Evolutionary conservation across 225 moss, liverwort and hornwort genomes (phyloP).

Genomic region (Neckera pumila): DNA sequence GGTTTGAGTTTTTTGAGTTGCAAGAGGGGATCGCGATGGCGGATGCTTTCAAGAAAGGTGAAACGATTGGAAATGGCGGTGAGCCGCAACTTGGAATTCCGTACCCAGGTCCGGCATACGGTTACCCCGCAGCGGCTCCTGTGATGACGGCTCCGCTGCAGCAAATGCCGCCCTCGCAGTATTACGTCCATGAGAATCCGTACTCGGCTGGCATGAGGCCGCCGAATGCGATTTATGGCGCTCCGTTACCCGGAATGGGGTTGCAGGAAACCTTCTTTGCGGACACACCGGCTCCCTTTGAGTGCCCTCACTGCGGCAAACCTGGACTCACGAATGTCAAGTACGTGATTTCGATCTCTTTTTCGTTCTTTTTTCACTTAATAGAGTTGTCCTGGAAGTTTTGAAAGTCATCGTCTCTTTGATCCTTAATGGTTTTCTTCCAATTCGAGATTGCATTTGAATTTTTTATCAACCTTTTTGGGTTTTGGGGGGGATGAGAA

Average conservation of each 20-base stretch:
- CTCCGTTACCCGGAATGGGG: conserved; percentile 48
- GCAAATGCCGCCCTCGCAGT: conserved; percentile 38
- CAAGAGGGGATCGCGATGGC: neutral
- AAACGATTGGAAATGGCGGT: neutral
- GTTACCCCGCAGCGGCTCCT: conserved; percentile 23
- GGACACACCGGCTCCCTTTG: conserved; percentile 80
- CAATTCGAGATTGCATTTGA: neutral
- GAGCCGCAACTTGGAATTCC: conserved; percentile 19
- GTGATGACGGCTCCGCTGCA: conserved; percentile 46
- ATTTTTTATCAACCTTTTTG: neutral
- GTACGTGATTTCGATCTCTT: conserved; percentile 17
- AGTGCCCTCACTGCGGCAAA: conserved; percentile 78
- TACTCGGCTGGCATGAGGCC: conserved; percentile 67
- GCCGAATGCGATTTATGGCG: conserved; percentile 65
- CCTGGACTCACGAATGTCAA: conserved; percentile 66
- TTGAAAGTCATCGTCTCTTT: neutral
- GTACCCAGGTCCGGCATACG: conserved; percentile 22
- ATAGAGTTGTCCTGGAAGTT: neutral
- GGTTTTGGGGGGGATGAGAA: neutral
- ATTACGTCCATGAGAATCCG: conserved; percentile 41
- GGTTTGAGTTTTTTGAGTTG: neutral
- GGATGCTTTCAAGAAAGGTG: neutral
- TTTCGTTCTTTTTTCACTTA: neutral
- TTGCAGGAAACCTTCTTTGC: conserved; percentile 72
- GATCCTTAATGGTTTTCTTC: neutral